Evolutionary conservation across 2,329 filamentous ascomycete species (phyloP), one percentile per base, ranked within the genome.

Genomic region (Fusarium liriodendri): DNA sequence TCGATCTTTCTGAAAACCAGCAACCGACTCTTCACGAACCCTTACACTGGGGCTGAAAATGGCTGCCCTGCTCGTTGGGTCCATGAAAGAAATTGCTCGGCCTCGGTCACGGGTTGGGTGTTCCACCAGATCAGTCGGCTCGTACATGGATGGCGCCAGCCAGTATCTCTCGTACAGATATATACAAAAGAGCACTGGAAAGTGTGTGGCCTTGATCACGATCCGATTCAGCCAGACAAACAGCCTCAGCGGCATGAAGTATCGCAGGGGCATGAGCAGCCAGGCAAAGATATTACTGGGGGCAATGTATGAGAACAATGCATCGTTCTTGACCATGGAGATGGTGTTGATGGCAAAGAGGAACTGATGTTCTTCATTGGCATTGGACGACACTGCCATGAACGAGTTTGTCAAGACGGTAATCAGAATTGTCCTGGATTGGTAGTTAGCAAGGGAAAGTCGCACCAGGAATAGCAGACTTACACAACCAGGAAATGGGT

Each of bases 311-410:
- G 95, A 97, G 85, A 98, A 98, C 0, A 98, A 86, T 0, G 95
- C 94, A 81, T 98, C 96, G n/a, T 97, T 98, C 82, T 98, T 98
- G 74, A 98, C 96, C 94, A 98, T 97, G 6, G 95, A 97, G 59
- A 98, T 97, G 6, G 96, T 97, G 80, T 98, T 98, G 81, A 98
- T 95, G 0, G 96, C 96, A 79, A 98, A 98, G 3, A 98, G 84
- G 80, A 98, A 98, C 86, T 92, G 90, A 71, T 98, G 95, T 83
- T 98, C 96, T 81, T 98, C 93, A 64, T 95, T 94, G 9, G 95
- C 95, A 79, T 98, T 98, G 61, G 95, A 95, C 3, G 97, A 94
- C 80, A 98, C 96, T 2, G 93, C 91, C 93, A 97, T 97, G 85
- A 98, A 98, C 0, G 94, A 97, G 80, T 98, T 98, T 6, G 95